Evolutionary conservation across 164 flowering plant species (phyloP), one percentile per base, ranked within the genome.

Genomic region (Vitis rotundifolia): DNA sequence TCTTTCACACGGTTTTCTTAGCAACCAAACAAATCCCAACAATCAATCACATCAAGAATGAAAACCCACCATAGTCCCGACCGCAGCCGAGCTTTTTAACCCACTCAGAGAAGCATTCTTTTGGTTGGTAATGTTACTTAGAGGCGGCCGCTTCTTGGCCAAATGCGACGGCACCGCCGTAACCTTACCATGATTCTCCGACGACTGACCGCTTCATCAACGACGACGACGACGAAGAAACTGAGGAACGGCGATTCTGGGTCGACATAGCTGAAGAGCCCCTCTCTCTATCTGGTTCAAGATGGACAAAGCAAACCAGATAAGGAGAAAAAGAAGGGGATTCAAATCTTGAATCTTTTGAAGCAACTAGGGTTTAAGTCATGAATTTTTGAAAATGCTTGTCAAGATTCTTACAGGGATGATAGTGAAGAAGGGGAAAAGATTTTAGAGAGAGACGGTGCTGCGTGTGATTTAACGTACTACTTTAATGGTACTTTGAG

Each of bases 101-200:
- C 62, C 71, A 59, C 14, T 53, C 18, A 44, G 74, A 61, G 70
- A 5, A 29, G 51, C 77, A 72, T 49, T 71, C 68, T 70, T 76
- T 59, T 70, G 87, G 63, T 88, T 86, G 15, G 86, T 79, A 56
- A 88, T 49, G 74, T 88, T 79, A 8, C 75, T 49, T 1, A 88
- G 84, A 15, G 92, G 86, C 54, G 80, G 82, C 31, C 92, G 70
- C 66, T 84, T 88, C 88, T 86, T 88, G 63, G 82, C 77, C 67
- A 77, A 18, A 29, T 72, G 64, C 10, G 75, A 55, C 51, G 61
- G 71, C 29, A 54, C 52, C n/a, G 69, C 68, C 11, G 75, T n/a
- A n/a, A 22, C 74, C 75, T 75, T 78, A 9, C 75, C 81, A 0
- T 9, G 47, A 70, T 70, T 76, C 56, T 73, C 84, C 69, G 84